A percentile compares a stretch with the other conserved stretches of the same genome.
Evolutionary conservation across 2,329 filamentous ascomycete genomes (phyloP).

Genomic region (Claviceps monticola): DNA sequence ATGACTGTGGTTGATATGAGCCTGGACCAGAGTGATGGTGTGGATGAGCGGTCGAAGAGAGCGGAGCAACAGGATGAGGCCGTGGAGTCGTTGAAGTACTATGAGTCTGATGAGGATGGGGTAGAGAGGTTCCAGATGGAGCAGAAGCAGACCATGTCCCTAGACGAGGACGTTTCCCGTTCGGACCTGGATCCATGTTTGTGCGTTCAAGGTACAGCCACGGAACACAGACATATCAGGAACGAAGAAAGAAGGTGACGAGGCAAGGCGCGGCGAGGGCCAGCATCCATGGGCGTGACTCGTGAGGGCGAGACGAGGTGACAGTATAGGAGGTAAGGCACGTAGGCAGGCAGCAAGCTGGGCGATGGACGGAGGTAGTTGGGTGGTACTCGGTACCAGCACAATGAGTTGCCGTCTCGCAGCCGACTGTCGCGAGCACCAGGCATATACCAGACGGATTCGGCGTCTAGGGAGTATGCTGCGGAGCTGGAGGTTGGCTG

Average conservation of each 20-base stretch:
- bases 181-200: conserved; percentile 47
- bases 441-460: neutral
- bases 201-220: conserved; percentile 23
- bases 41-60: conserved; percentile 10
- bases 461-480: neutral
- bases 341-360: neutral
- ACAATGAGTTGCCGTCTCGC: neutral
- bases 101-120: conserved; percentile 22
- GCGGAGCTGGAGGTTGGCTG: neutral
- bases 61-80: conserved; percentile 8
- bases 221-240: conserved; percentile 21
- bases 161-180: conserved; percentile 46
- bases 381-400: neutral
- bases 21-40: conserved; percentile 17
- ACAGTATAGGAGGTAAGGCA: conserved; percentile 5
- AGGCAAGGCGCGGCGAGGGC: conserved; percentile 25
- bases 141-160: conserved; percentile 33
- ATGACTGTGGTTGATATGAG: conserved; percentile 29
- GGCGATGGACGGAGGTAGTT: neutral
- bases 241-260: conserved; percentile 18
- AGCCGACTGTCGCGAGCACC: neutral
- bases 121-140: conserved; percentile 33
- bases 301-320: conserved; percentile 8
- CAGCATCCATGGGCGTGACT: conserved; percentile 13
- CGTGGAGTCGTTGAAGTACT: conserved; percentile 16